A percentile compares a stretch with the other conserved stretches of the same genome.
phyloP scores from a whole-genome alignment of 495 filamentous ascomycete species.

The Darksidea phi region DNA sequence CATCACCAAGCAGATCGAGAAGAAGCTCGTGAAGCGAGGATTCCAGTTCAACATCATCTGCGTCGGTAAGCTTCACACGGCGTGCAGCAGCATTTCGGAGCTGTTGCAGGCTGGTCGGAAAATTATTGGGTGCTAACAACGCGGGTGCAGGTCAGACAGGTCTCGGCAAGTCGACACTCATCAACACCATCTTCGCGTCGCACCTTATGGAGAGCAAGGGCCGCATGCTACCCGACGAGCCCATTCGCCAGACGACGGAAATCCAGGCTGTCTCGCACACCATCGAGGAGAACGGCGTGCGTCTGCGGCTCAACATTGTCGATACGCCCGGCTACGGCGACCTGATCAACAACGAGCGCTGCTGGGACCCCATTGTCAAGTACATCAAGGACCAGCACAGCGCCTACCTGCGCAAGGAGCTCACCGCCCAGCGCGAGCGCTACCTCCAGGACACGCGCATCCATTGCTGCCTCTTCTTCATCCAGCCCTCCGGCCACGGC shows the following conservation, averaged over 20 bases:
- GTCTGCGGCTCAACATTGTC: constrained; percentile 75
- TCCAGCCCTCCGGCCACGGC: constrained; percentile 95
- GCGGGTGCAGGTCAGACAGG: constrained; percentile 81
- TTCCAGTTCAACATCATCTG: constrained; percentile 99
- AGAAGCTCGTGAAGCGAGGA: constrained; percentile 98
- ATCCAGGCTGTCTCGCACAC: constrained; percentile 97
- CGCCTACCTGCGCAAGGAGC: constrained; percentile 98
- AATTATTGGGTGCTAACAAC: constrained; percentile 22
- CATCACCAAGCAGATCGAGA: constrained; percentile 96
- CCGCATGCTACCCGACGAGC: constrained; percentile 84
- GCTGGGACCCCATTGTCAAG: constrained; percentile 96
- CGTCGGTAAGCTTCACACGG: constrained; percentile 68
- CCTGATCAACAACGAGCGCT: constrained; percentile 80
- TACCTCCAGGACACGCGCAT: constrained; percentile 99
- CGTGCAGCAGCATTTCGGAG: neutral
- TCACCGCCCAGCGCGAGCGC: constrained; percentile 98
- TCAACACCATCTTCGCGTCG: constrained; percentile 99
- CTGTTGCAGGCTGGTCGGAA: neutral
- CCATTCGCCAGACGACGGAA: constrained; percentile 91
- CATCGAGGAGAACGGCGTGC: constrained; percentile 94
- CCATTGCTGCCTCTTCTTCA: constrained; percentile 99
- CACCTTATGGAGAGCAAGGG: constrained; percentile 99
- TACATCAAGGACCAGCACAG: constrained; percentile 99
- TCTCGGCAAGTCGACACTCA: constrained; percentile 95
- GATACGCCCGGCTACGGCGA: constrained; percentile 80